phyloP scores from a whole-genome alignment of 164 flowering plant genomes.

The Chloranthus sessilifolius region DNA sequence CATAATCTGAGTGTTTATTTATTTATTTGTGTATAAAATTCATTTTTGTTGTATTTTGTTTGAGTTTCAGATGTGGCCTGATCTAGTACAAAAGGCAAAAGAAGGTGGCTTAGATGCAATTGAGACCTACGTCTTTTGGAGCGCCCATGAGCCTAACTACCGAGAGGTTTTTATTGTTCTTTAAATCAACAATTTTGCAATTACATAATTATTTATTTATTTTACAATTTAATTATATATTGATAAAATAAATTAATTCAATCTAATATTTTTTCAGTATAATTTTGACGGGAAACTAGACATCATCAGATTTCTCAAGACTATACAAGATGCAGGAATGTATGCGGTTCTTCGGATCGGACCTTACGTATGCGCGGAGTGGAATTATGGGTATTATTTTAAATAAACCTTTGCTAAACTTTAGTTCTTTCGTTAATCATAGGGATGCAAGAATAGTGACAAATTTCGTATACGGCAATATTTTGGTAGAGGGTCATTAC shows the following conservation, averaged over 20 bases:
- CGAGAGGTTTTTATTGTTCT: conserved; percentile 19
- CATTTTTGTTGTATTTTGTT: not conserved
- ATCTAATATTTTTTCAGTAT: conserved; percentile 22
- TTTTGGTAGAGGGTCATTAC: too few relatives aligned
- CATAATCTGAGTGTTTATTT: too few relatives aligned
- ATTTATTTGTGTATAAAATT: too few relatives aligned
- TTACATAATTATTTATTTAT: too few relatives aligned
- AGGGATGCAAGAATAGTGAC: too few relatives aligned
- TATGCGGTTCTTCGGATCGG: conserved; percentile 62
- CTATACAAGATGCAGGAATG: conserved; percentile 49
- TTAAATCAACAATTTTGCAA: too few relatives aligned
- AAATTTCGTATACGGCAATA: too few relatives aligned
- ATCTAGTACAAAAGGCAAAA: conserved; percentile 11
- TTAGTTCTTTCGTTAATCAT: too few relatives aligned
- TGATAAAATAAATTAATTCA: not conserved
- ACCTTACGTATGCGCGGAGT: conserved; percentile 75
- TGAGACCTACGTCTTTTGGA: conserved; percentile 17
- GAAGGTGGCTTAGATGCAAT: conserved; percentile 17
- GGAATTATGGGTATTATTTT: conserved; percentile 64
- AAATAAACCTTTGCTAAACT: too few relatives aligned
- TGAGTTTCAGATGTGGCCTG: conserved; percentile 15
- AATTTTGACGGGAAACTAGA: conserved; percentile 53
- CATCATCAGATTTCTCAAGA: conserved; percentile 53
- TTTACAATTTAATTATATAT: too few relatives aligned
- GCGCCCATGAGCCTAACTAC: conserved; percentile 12